Conservation (phyloP, 1,284 basidiomycete genomes). For the Exobasidium cylindrosporum region DNA sequence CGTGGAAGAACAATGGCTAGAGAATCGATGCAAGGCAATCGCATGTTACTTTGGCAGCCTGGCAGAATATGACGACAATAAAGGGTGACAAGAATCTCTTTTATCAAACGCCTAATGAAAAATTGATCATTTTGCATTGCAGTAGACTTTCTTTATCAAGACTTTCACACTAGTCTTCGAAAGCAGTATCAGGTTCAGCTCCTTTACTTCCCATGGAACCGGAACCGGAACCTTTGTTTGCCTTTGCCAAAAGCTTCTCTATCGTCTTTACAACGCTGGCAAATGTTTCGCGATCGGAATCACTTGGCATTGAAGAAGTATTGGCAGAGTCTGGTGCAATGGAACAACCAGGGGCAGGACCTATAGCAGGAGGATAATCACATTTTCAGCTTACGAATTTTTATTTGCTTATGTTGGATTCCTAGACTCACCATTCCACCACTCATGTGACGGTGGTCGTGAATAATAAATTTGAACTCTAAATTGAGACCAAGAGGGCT, state of each 20-base stretch:
- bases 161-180: not conserved
- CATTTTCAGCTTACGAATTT: no score
- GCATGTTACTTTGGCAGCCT: constrained; percentile 60
- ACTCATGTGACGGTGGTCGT: not conserved
- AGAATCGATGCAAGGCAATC: constrained; percentile 70
- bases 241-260: not conserved
- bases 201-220: not conserved
- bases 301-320: not conserved
- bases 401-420: no score
- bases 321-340: not conserved
- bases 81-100: not conserved
- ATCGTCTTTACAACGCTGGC: not conserved
- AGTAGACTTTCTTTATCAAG: no score
- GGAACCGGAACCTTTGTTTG: not conserved
- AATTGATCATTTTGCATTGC: not conserved
- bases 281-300: not conserved
- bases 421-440: constrained; percentile 2
- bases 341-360: not conserved
- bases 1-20: constrained; percentile 86
- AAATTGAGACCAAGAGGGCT: not conserved
- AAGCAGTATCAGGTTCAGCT: not conserved
- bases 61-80: constrained; percentile 34
- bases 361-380: no score
- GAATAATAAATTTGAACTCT: constrained; percentile 3
- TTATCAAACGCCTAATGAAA: not conserved